Conservation (phyloP, 1,284 basidiomycete genomes). For the Papiliotrema fonsecae region DNA sequence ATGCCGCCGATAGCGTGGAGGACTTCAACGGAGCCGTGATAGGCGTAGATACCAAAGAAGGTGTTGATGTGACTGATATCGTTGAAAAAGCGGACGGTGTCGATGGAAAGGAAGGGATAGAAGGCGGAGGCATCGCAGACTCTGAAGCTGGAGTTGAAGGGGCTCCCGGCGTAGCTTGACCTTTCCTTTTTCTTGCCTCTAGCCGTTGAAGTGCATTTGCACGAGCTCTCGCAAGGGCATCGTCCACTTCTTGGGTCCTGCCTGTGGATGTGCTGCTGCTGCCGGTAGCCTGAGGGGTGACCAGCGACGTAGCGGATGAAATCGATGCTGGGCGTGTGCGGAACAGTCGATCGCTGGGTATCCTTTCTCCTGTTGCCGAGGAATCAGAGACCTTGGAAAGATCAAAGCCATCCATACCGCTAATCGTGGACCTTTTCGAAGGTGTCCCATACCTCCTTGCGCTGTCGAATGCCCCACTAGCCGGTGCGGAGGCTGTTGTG, state of each 20-base stretch:
- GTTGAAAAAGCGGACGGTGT: background rate
- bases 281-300: constrained; percentile 31
- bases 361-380: background rate
- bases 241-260: constrained; percentile 25
- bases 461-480: no score
- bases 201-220: constrained; percentile 39
- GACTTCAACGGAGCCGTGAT: background rate
- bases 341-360: constrained; percentile 1
- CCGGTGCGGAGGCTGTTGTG: no score
- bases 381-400: background rate
- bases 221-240: constrained; percentile 38
- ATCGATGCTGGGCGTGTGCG: constrained; percentile 20
- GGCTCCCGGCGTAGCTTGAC: constrained; percentile 14
- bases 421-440: constrained; percentile 8
- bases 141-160: constrained; percentile 1
- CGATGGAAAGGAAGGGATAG: background rate
- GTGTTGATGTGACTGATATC: background rate
- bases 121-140: constrained; percentile 3
- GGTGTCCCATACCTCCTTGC: constrained; percentile 2
- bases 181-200: constrained; percentile 35
- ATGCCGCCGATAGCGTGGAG: no score
- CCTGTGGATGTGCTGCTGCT: constrained; percentile 20
- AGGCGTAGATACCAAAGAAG: background rate
- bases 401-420: constrained; percentile 4
- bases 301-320: constrained; percentile 15